Conservation (phyloP, 2,329 filamentous ascomycete species). For the Macrophomina phaseolina region DNA sequence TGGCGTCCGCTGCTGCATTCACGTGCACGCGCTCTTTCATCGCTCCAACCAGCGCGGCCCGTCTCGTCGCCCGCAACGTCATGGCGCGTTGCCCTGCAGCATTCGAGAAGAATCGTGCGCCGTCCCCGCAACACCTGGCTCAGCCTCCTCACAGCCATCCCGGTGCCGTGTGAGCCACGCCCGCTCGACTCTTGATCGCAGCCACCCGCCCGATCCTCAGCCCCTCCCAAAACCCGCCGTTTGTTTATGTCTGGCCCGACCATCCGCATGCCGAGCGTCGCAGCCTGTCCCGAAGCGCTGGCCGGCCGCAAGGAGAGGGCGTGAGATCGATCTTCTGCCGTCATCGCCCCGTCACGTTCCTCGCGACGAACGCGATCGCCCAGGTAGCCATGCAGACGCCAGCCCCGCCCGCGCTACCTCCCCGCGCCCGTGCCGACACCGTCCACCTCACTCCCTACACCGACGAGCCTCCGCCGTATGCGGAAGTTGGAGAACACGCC, state of each 20-base stretch:
- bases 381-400: constrained; percentile 8
- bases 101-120: constrained; percentile 24
- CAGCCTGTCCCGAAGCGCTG: constrained; percentile 13
- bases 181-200: constrained; percentile 3
- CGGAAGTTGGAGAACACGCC: constrained; percentile 25
- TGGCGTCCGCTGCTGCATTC: constrained; percentile 7
- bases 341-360: constrained; percentile 22
- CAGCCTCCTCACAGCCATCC: constrained; percentile 23
- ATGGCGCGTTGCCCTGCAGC: constrained; percentile 21
- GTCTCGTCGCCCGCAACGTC: constrained; percentile 15
- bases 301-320: constrained; percentile 18
- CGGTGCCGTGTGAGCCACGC: not conserved
- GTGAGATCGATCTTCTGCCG: constrained; percentile 21
- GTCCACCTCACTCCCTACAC: constrained; percentile 29
- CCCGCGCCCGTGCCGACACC: constrained; percentile 32
- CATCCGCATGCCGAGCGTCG: constrained; percentile 19
- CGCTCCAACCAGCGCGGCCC: constrained; percentile 14
- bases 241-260: constrained; percentile 12
- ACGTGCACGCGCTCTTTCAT: not conserved
- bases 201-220: not conserved
- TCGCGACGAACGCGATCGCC: constrained; percentile 20
- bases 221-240: not conserved
- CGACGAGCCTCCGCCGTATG: constrained; percentile 33
- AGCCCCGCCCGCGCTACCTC: constrained; percentile 39
- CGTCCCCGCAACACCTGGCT: constrained; percentile 23